Evolutionary conservation across 2,329 filamentous ascomycete genomes (phyloP), one percentile per base, ranked within the genome.

Genomic region (Elsinoe perseae): DNA sequence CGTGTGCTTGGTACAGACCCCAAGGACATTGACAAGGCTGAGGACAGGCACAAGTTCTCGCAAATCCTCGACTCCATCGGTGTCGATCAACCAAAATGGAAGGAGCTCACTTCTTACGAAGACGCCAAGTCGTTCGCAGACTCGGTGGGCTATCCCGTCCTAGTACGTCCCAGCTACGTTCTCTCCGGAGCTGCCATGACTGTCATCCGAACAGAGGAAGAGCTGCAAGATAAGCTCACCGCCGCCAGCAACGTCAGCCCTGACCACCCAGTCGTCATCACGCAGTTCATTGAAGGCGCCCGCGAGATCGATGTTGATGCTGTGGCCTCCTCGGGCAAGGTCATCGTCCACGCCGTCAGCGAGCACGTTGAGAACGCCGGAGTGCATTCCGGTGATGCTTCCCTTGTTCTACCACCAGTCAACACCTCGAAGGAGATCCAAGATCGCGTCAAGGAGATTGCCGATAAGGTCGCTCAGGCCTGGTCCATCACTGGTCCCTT

Each of bases 181-280:
- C 84, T 98, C 50, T 97, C 93, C 30, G 93, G 93, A 70, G 93
- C 93, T 64, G 93, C 93, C 68, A 98, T 98, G 93, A 97, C 89
- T 55, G 93, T 97, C 64, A 96, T 98, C 66, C 85, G 83, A 69
- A 88, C 84, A 72, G 81, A 90, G 64, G 84, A 85, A 63, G 91
- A 98, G 69, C 84, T 98, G 57, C 89, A 95, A 76, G 88, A 95
- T 62, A 97, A 97, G 80, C 85, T 98, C 5, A 82, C 89, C 68
- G 92, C 91, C 61, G 93, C 93, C 54, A 86, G 85, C 70, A 85
- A 84, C 57, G 93, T 97, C 60, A 95, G 90, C 14, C 91, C 93
- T 14, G 93, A 98, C 69, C 90, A 98, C 75, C 93, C 93, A 2
- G 93, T 98, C 38, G 93, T 98, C 57, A 97, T 98, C 71, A 95